phyloP scores from a whole-genome alignment of 2,329 filamentous ascomycete genomes.

The Sphaerulina vaccinii region DNA sequence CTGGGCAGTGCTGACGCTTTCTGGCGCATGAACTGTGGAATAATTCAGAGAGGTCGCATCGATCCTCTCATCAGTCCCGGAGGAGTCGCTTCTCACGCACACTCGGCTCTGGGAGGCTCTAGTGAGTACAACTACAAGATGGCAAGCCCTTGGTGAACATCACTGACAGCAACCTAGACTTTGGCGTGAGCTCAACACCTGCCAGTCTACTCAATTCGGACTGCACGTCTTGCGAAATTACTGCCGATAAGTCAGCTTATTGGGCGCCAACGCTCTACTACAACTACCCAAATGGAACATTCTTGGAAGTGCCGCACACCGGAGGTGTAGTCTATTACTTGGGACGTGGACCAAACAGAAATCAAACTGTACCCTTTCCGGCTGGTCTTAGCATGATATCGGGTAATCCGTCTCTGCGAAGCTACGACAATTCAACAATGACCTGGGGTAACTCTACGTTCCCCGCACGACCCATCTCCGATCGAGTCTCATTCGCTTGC shows the following conservation, averaged over 20 bases:
- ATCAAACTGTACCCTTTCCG: conserved; percentile 66
- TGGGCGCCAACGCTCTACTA: conserved; percentile 42
- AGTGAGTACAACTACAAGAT: conserved; percentile 30
- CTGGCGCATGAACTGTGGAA: conserved; percentile 39
- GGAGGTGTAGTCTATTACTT: conserved; percentile 77
- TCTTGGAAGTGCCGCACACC: conserved; percentile 52
- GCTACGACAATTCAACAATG: conserved; percentile 39
- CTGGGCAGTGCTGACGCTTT: conserved; percentile 34
- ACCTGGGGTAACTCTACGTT: conserved; percentile 40
- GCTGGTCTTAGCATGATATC: conserved; percentile 69
- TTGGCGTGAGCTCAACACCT: conserved; percentile 62
- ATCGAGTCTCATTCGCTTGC: conserved; percentile 47
- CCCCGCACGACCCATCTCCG: conserved; percentile 50
- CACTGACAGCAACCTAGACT: conserved; percentile 43
- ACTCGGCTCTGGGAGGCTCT: conserved; percentile 37
- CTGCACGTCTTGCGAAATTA: conserved; percentile 45
- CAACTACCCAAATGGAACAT: conserved; percentile 36
- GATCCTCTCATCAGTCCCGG: conserved; percentile 39
- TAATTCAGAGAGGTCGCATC: conserved; percentile 38
- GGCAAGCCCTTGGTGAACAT: background rate
- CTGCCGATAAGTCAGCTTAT: conserved; percentile 40
- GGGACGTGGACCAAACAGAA: conserved; percentile 45
- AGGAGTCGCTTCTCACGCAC: conserved; percentile 34
- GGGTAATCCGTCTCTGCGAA: conserved; percentile 60
- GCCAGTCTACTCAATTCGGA: conserved; percentile 58